Evolutionary conservation across 2,329 filamentous ascomycete species (phyloP), one percentile per base, ranked within the genome.

Genomic region (Colletotrichum lini): DNA sequence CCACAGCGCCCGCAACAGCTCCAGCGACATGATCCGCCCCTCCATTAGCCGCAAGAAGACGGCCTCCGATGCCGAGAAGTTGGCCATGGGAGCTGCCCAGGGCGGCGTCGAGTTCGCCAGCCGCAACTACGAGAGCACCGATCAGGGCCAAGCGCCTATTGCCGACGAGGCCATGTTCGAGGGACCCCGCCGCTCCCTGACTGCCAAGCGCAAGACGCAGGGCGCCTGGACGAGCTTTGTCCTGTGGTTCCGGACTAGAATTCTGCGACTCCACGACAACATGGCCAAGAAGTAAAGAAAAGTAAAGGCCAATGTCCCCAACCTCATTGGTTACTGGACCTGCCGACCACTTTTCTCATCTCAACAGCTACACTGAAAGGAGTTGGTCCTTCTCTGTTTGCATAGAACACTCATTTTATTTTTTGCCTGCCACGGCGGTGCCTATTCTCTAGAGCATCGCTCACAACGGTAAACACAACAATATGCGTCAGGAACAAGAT

Each of bases 171-270:
- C 85, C 21, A 79, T 80, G 16, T 87, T 88, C 67, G 80, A 84
- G 67, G 80, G 80, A 47, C 82, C 80, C 5, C 79, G 80, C 47
- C 82, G 87, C 67, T 81, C 80, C 69, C 84, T 81, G 75, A 83
- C 83, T 9, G 84, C 88, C 68, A 92, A 91, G 82, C 85, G 84
- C 74, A 89, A 87, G 81, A 92, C 89, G 1, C 88, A 88, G 72
- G 84, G 87, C 72, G 85, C 89, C 49, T 92, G 90, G 89, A 90
- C 87, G 9, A 86, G 85, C 26, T 91, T 92, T 75, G 83, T 92
- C 61, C 83, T 92, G 66, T 92, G 90, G 90, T 78, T 92, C 35
- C 84, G 89, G 71, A 92, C 90, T n/a, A 84, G 86, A 70, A 80
- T 89, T 42, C 79, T 89, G 57, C 81, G 84, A 8, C 78, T 85